Base-by-base conservation (phyloP, 108 stramenopile genomes). In the Cyclotella baltica region DNA sequence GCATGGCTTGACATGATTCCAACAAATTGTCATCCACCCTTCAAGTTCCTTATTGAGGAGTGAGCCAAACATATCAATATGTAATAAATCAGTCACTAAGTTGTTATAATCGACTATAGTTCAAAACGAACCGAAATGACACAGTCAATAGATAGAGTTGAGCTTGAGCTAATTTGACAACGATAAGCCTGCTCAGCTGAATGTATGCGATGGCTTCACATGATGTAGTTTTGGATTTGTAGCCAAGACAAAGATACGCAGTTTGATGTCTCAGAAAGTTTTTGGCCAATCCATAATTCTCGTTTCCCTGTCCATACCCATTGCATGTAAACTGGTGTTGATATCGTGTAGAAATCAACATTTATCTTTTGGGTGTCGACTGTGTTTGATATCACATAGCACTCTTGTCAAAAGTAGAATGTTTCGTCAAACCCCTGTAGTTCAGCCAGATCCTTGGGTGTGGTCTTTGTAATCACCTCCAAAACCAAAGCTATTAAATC, bases 371-470 rank as follows among this genome's bases (percentile, higher is more conserved):
- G n/a, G n/a, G 40, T 11, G 10, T 11, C 40, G 19, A n/a, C n/a
- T 52, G 51, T n/a, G n/a, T 20, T 52, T 43, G 40, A 13, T n/a
- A 52, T 4, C 19, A 52, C 18, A 52, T n/a, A n/a, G n/a, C n/a
- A n/a, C n/a, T n/a, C n/a, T n/a, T n/a, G n/a, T n/a, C n/a, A n/a
- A n/a, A n/a, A n/a, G n/a, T 22, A 1, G 22, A 57, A 57, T 57
- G 55, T 3, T 27, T 57, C 22, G 55, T 25, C 55, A 48, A 6
- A n/a, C 4, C 47, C 1, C 25, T 38, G 11, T 43, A 46, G 16
- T 27, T 77, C 68, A 77, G 67, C 66, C 59, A 25, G 58, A 34
- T 51, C 40, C 68, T n/a, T 77, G 46, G 9, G 43, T 27, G 0
- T 20, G 33, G 19, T 77, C 59, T 33, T 18, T 43, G 37, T 61